These are phyloP conservation scores for Psilocybe mexicana DNA, from an alignment of 1,284 basidiomycete species.

Conservation along the genomic window DNA sequence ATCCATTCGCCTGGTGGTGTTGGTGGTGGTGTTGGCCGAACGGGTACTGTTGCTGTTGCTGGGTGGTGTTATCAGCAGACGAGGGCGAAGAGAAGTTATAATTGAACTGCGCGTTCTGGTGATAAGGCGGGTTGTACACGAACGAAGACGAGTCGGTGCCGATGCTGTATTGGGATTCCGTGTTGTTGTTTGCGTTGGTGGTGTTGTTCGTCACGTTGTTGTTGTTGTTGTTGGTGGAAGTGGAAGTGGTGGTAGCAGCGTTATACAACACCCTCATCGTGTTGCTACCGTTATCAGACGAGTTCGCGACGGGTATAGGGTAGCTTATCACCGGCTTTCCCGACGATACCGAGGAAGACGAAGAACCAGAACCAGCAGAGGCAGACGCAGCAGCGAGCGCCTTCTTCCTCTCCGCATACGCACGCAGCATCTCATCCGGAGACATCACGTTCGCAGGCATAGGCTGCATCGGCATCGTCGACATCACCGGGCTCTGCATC, in stretches of 20 bases:
- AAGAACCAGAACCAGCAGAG: not conserved
- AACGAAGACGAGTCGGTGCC: not conserved
- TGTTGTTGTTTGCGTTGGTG: not conserved
- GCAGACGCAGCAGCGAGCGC: not conserved
- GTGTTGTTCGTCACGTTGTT: not conserved
- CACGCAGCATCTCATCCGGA: slow-evolving; percentile 75
- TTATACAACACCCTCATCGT: slow-evolving; percentile 20
- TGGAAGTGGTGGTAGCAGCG: slow-evolving; percentile 12
- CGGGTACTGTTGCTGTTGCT: slow-evolving; percentile 4
- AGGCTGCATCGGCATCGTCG: slow-evolving; percentile 43
- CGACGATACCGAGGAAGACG: not conserved
- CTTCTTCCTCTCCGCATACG: slow-evolving; percentile 62
- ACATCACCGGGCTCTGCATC: slow-evolving; percentile 32
- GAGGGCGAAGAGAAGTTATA: not conserved
- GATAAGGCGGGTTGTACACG: not conserved
- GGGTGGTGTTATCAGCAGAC: not conserved
- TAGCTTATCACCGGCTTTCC: slow-evolving; percentile 18
- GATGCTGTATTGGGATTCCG: not conserved
- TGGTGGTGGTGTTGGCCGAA: slow-evolving; percentile 26
- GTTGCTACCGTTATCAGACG: not conserved
- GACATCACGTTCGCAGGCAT: slow-evolving; percentile 52
- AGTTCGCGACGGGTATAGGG: slow-evolving; percentile 19
- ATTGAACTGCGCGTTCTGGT: not conserved
- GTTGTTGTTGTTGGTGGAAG: slow-evolving; percentile 1
- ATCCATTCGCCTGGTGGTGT: slow-evolving; percentile 22